phyloP scores from a whole-genome alignment of 106 monocot species.

The Agapanthus africanus region DNA sequence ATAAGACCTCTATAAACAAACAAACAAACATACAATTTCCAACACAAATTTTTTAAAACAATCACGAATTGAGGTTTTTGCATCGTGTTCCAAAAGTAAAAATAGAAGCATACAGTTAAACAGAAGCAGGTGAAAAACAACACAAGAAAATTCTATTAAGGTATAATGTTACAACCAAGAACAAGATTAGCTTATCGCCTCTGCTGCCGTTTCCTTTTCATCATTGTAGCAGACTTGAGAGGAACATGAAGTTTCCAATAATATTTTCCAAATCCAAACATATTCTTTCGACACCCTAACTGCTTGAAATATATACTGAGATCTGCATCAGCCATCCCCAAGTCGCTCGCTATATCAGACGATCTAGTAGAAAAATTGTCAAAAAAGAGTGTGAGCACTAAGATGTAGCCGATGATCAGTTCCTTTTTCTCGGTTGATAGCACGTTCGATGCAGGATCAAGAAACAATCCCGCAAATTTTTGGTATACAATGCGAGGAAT shows the following conservation, averaged over 20 bases:
- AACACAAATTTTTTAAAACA: too few species aligned
- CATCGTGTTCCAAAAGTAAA: too few species aligned
- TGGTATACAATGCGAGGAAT: conserved; percentile 45
- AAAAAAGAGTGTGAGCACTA: conserved; percentile 73
- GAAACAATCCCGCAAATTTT: conserved; percentile 40
- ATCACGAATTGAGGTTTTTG: too few species aligned
- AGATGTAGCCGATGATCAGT: conserved; percentile 73
- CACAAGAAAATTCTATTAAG: too few species aligned
- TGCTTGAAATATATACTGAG: conserved; percentile 50
- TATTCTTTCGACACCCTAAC: conserved; percentile 39
- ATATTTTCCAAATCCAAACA: background rate
- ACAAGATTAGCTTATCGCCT: too few species aligned
- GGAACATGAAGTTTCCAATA: conserved; percentile 59
- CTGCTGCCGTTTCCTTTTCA: background rate
- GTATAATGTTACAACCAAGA: too few species aligned
- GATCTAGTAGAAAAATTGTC: conserved; percentile 54
- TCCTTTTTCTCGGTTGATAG: conserved; percentile 47
- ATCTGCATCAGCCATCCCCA: conserved; percentile 31
- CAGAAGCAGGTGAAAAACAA: too few species aligned
- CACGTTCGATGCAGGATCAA: conserved; percentile 35
- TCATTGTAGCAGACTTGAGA: conserved; percentile 16
- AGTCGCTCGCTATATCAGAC: conserved; percentile 58
- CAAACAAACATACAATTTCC: too few species aligned
- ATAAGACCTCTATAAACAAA: too few species aligned
- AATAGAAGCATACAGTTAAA: too few species aligned